Percentiles rank a stretch among this genome's conserved stretches.
These are phyloP conservation scores for Raddia guianensis DNA, from an alignment of 176 grass and related monocot species.

Conservation along the genomic window DNA sequence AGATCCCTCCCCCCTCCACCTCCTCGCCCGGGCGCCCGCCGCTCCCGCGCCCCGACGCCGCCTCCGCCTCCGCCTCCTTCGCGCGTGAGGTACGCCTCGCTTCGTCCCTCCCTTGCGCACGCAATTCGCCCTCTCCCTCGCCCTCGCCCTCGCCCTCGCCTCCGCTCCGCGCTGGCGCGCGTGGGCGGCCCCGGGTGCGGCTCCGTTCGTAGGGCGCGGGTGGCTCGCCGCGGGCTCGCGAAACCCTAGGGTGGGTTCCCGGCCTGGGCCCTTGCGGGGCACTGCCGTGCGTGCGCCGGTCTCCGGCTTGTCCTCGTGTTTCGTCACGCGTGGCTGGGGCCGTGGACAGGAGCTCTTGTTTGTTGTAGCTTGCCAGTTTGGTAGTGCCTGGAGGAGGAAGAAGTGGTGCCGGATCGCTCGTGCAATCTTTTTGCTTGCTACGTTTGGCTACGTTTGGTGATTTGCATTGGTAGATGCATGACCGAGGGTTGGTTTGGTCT, in stretches of 20 bases:
- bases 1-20: conserved; percentile 23
- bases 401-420: neutral
- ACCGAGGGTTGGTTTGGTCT: neutral
- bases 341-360: neutral
- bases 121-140: neutral
- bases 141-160: neutral
- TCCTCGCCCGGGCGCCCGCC: neutral
- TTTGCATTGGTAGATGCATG: neutral
- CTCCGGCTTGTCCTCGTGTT: neutral
- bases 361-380: neutral
- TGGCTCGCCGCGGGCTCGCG: neutral
- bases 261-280: neutral
- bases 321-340: neutral
- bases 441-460: neutral
- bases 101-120: no score
- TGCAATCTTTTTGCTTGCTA: neutral
- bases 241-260: conserved; percentile 25
- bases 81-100: conserved; percentile 38
- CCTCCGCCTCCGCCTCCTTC: conserved; percentile 15
- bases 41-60: neutral
- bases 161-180: neutral
- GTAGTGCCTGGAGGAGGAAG: conserved; percentile 7
- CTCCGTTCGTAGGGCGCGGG: neutral
- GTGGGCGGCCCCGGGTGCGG: neutral
- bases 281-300: neutral